Base-by-base conservation (phyloP, 2,329 filamentous ascomycete genomes). In the Biscogniauxia mediterranea region DNA sequence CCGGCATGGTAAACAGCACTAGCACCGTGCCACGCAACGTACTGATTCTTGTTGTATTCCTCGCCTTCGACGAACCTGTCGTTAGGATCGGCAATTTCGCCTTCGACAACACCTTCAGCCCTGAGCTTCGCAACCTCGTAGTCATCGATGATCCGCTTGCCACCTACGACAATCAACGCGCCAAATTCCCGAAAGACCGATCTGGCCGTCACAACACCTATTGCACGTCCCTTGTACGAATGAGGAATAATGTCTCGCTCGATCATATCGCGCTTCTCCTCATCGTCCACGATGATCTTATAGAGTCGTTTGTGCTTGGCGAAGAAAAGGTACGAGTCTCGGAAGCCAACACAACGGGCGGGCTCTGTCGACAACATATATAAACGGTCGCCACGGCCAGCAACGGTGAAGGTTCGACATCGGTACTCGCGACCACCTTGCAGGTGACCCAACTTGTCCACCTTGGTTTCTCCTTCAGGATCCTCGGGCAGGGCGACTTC, bases 301-400 rank as follows among this genome's bases (percentile, higher is more conserved):
- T 93, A 95, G 15, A 99, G 89, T 71, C 93, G 89, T 74, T 91
- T 91, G 78, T 99, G 95, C 78, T 98, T 99, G 66, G 95, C 96
- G 82, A 99, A 99, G 83, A 99, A 97, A 25, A 99, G 86, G 73
- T 99, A 99, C 66, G 93, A 97, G 81, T 99, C 95, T 68, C 95
- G 86, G 83, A 99, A 99, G 17, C 95, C 95, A 59, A 97, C 93
- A 71, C 95, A 98, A 66, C 95, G 90, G 23, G 95, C 95, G 5
- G 95, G 96, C 74, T 99, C 95, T 4, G 95, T 99, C 2, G 95
- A 98, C 77, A 99, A 80, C 95, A 99, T 99, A 85, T 99, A 99
- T 11, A 96, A 86, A 59, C 93, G 83, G 55, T 94, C 85, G 46
- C 90, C 93, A 66, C 93, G 87, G 58, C 92, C 93, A 19, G 87